Evolutionary conservation across 768 basidiomycete genomes (phyloP).

Genomic region (Lactarius sp.): DNA sequence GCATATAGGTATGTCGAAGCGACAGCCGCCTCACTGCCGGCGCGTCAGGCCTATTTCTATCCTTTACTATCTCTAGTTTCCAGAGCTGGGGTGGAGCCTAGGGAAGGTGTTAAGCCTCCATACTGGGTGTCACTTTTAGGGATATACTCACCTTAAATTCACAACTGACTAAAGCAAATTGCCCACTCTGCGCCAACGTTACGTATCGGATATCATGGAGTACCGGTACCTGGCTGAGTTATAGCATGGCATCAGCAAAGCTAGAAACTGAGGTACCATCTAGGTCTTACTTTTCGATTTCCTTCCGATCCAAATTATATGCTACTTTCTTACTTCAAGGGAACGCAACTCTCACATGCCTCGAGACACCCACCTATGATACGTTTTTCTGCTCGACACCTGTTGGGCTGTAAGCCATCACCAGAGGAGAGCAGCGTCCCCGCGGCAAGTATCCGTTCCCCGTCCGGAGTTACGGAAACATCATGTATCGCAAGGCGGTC

Average conservation of each 20-base stretch:
- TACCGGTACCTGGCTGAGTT: conserved; percentile 59
- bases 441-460: conserved; percentile 58
- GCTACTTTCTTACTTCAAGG: conserved; percentile 37
- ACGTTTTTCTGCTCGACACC: conserved; percentile 67
- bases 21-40: conserved; percentile 28
- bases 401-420: conserved; percentile 60
- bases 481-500: conserved; percentile 62
- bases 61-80: conserved; percentile 62
- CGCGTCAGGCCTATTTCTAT: conserved; percentile 40
- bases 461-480: conserved; percentile 65
- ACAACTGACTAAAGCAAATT: conserved; percentile 64
- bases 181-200: conserved; percentile 54
- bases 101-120: neutral
- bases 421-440: conserved; percentile 62
- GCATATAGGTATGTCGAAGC: conserved; percentile 68
- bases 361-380: conserved; percentile 49
- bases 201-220: conserved; percentile 70
- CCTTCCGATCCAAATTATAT: conserved; percentile 59
- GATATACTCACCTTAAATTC: conserved; percentile 55
- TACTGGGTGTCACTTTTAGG: neutral
- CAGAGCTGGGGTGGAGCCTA: conserved; percentile 77
- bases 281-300: conserved; percentile 56
- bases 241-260: conserved; percentile 18
- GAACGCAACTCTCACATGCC: neutral
- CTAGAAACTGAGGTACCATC: neutral